Evolutionary conservation across 306 rosid species (phyloP), one percentile per base, ranked within the genome.

Genomic region (Dalbergia cultrata): DNA sequence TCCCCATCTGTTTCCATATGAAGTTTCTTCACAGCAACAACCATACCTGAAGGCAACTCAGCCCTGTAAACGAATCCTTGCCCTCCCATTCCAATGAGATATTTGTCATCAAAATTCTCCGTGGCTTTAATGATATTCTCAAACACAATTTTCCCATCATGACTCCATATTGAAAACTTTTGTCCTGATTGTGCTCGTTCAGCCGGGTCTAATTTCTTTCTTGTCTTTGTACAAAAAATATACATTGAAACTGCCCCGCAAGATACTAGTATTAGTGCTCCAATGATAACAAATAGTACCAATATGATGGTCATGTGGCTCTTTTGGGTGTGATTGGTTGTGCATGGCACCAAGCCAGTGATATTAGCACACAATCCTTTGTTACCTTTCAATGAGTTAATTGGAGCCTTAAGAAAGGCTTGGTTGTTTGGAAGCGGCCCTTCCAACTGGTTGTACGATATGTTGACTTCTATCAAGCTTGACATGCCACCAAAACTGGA

Each of bases 391-490:
- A 82, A 9, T 26, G 62, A 64, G 7, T 76, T 78, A 53, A 52
- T 0, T 62, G 82, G 8, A 52, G 82, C 85, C 0, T 8, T 14
- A 13, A 44, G 69, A 82, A 82, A 82, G n/a, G 86, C 82, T 4
- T 0, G 17, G 61, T 0, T 70, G 8, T 82, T 70, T 17, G 85
- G 78, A 41, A 82, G 41, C 1, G 68, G 26, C 16, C 82, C 82
- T 37, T 61, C 69, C 18, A 82, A 50, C n/a, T 73, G 62, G 43
- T 80, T 80, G 80, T 56, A 2, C 12, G 89, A 86, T 47, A 85
- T 69, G 69, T 79, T 77, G 18, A 86, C 61, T 10, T 0, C 13
- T n/a, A 44, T 75, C 82, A 86, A 83, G 67, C 87, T 75, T 66
- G 59, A 13, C 80, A 86, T 19, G 13, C 61, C 61, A 33, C 6